Base-by-base conservation (phyloP, 208 protist genomes). In the Dictyostelium gargantuum region DNA sequence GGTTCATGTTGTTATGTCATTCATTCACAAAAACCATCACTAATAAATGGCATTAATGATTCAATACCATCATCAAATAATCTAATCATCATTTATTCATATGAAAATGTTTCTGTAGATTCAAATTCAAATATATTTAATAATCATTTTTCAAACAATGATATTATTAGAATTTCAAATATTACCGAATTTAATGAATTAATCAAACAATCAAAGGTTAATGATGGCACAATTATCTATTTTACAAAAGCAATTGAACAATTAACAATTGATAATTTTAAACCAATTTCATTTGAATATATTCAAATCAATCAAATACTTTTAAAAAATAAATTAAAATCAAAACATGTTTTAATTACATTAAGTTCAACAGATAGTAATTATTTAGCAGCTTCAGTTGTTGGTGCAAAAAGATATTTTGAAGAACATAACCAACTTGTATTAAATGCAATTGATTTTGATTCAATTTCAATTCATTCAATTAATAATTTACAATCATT, bases 381-480 rank as follows among this genome's bases (percentile, higher is more conserved):
- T 32, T 84, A 54, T 26, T 63, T 84, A 29, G 44, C 44, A 17
- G 6, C 46, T 15, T 84, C 77, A 52, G 3, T 84, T 2, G 48
- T 84, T 72, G 77, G 77, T n/a, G 46, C 63, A 11, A 29, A 23
- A 38, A 63, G 56, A 68, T 84, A 84, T 6, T 84, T 84, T 40
- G 10, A 38, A 21, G 77, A 84, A 15, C 46, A 50, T n/a, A 5
- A 2, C n/a, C 17, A 46, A 23, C 17, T 73, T n/a, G 5, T 23
- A 38, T n/a, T 44, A 32, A 42, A 73, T 44, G 1, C 35, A 40
- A 46, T 73, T 4, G 66, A 73, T 73, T 26, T 73, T n/a, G 66
- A 73, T 73, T 23, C 3, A 15, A 26, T 4, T 8, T 73, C 66
- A 46, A 3, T 73, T 1, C 26, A 63, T 0, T 6, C 3, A 63